phyloP scores from a whole-genome alignment of 208 protist genomes.

The Trypanosoma lewisi region DNA sequence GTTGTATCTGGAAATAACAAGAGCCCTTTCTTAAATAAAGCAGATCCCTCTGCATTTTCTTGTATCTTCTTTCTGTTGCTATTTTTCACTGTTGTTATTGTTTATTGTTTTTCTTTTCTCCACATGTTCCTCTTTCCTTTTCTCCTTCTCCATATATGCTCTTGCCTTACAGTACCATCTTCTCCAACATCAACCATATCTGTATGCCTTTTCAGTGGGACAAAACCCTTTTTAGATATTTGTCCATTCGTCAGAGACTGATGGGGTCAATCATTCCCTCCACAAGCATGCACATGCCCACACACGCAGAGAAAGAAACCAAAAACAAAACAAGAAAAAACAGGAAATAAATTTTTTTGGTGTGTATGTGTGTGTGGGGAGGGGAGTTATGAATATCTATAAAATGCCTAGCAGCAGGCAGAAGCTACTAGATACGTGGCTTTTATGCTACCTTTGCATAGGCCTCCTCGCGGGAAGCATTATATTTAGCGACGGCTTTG shows the following conservation, averaged over 20 bases:
- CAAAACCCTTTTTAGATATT: background rate
- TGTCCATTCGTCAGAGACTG: background rate
- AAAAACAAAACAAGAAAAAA: conserved; percentile 14
- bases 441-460: conserved; percentile 49
- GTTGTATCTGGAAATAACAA: background rate
- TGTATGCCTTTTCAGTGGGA: background rate
- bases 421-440: background rate
- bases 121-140: background rate
- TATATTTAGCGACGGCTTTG: conserved; percentile 98
- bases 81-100: conserved; percentile 8
- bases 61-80: conserved; percentile 10
- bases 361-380: no score
- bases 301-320: conserved; percentile 5
- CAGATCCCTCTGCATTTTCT: conserved; percentile 4
- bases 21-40: background rate
- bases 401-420: conserved; percentile 6
- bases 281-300: conserved; percentile 15
- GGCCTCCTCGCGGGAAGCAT: conserved; percentile 73
- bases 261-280: background rate
- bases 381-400: conserved; percentile 1
- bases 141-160: background rate
- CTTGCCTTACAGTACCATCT: background rate
- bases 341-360: conserved; percentile 1
- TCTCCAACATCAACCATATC: background rate
- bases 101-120: conserved; percentile 17